Percentiles rank a stretch among this genome's conserved stretches.
Evolutionary conservation across 768 basidiomycete genomes (phyloP).

Genomic region (Phaffia australis): DNA sequence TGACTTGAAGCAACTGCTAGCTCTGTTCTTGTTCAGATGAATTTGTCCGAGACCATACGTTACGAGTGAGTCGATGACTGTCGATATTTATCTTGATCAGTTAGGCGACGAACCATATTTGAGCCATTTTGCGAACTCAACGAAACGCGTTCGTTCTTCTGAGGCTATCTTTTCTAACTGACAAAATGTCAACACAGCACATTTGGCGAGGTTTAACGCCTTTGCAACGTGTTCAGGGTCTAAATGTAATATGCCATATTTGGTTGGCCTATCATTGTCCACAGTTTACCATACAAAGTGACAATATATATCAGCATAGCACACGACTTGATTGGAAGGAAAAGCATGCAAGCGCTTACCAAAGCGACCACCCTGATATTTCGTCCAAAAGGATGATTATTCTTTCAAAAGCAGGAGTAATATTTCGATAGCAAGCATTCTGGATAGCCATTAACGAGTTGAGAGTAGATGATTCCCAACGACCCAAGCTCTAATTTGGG

Average conservation of each 20-base stretch:
- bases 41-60: no score
- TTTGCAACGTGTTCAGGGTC: background rate
- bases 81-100: no score
- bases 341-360: constrained; percentile 13
- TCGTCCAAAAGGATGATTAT: constrained; percentile 28
- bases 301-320: background rate
- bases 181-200: constrained; percentile 8
- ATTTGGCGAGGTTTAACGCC: constrained; percentile 18
- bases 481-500: constrained; percentile 21
- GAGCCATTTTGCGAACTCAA: constrained; percentile 31
- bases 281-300: background rate
- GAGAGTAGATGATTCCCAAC: constrained; percentile 30
- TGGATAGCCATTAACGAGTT: constrained; percentile 26
- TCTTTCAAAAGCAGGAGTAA: constrained; percentile 29
- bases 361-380: constrained; percentile 27
- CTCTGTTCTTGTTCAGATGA: constrained; percentile 2
- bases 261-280: constrained; percentile 17
- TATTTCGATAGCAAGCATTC: constrained; percentile 24
- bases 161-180: constrained; percentile 25
- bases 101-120: constrained; percentile 30
- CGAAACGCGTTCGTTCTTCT: constrained; percentile 31
- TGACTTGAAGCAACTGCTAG: constrained; percentile 4
- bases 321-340: background rate
- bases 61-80: no score
- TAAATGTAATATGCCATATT: constrained; percentile 16